Percentiles rank a stretch among this genome's conserved stretches.
Conservation (phyloP, 2,329 filamentous ascomycete species). For the Colletotrichum tropicicola region DNA sequence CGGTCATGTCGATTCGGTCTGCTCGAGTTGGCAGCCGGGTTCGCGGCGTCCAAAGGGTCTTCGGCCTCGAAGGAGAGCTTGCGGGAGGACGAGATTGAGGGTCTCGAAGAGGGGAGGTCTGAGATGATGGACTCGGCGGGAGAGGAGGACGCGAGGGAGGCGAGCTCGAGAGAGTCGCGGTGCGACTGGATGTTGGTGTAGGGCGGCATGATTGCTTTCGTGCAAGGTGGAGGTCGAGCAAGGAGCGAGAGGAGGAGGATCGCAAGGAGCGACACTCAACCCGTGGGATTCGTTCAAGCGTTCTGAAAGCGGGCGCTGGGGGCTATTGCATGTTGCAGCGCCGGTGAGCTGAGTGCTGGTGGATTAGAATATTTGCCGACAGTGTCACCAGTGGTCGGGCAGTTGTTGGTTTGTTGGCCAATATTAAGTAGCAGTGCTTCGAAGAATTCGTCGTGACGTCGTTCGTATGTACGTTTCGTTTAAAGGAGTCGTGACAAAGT, state of each 20-base stretch:
- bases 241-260: slow-evolving; percentile 4
- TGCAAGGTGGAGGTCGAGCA: background rate
- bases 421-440: slow-evolving; percentile 8
- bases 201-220: slow-evolving; percentile 38
- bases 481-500: slow-evolving; percentile 26
- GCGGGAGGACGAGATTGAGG: slow-evolving; percentile 92
- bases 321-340: slow-evolving; percentile 27
- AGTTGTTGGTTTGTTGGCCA: background rate
- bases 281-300: slow-evolving; percentile 2
- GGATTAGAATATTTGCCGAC: background rate
- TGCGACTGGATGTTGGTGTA: slow-evolving; percentile 51
- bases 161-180: slow-evolving; percentile 95
- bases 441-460: slow-evolving; percentile 25
- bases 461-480: slow-evolving; percentile 26
- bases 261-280: slow-evolving; percentile 18
- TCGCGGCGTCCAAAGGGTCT: slow-evolving; percentile 76
- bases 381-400: background rate
- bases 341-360: background rate
- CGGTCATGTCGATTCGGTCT: slow-evolving; percentile 62
- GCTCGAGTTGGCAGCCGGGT: slow-evolving; percentile 54
- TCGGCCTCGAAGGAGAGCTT: slow-evolving; percentile 89
- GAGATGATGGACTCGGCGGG: slow-evolving; percentile 68
- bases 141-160: slow-evolving; percentile 89
- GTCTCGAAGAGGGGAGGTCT: slow-evolving; percentile 74
- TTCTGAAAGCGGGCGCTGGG: background rate